Conservation (phyloP, 805 yeast genomes). For the Candida mattraensis region DNA sequence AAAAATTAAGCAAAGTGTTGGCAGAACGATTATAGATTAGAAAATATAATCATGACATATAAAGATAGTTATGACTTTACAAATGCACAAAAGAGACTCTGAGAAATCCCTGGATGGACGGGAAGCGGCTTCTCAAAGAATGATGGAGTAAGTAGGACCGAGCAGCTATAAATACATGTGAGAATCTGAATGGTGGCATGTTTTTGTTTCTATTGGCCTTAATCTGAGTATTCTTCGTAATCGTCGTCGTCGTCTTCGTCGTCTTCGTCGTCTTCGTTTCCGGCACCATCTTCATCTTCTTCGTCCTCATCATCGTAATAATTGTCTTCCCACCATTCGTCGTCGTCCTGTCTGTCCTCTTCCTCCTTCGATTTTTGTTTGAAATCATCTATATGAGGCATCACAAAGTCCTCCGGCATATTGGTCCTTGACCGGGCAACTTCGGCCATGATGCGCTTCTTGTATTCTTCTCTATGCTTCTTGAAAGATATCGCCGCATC, state of each 20-base stretch:
- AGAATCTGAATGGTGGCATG: background rate
- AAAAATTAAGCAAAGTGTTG: constrained; percentile 14
- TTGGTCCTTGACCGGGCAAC: constrained; percentile 80
- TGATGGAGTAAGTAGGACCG: no score
- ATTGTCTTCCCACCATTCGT: constrained; percentile 35
- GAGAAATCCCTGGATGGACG: background rate
- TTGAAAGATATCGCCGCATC: constrained; percentile 96
- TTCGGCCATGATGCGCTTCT: constrained; percentile 73
- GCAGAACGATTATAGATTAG: constrained; percentile 8
- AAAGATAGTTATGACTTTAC: background rate
- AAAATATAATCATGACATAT: background rate
- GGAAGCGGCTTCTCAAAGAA: no score
- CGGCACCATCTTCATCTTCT: constrained; percentile 32
- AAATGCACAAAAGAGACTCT: background rate
- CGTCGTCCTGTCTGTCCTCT: constrained; percentile 33
- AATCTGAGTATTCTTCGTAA: constrained; percentile 19
- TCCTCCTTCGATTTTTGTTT: constrained; percentile 22
- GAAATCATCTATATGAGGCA: constrained; percentile 72
- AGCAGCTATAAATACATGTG: constrained; percentile 5
- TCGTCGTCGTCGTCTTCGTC: constrained; percentile 27
- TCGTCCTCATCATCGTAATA: constrained; percentile 35
- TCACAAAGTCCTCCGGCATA: constrained; percentile 80
- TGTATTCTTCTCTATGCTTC: constrained; percentile 77
- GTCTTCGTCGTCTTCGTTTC: constrained; percentile 27
- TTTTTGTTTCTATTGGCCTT: background rate